Conservation (phyloP, 306 rosid species). For the Crotalaria pallida region DNA sequence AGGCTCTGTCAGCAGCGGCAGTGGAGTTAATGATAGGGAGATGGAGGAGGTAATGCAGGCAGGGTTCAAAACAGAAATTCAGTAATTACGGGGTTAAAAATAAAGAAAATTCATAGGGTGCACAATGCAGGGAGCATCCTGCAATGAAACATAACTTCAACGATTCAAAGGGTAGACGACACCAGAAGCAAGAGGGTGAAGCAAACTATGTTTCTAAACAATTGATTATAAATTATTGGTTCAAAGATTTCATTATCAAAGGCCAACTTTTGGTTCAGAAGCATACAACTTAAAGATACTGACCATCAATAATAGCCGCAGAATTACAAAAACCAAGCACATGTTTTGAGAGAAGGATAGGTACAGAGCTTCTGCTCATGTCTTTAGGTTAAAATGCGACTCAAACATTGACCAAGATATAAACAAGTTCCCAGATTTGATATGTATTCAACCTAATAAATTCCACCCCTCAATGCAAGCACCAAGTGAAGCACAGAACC, state of each 20-base stretch:
- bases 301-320: conserved; percentile 9
- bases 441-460: conserved; percentile 14
- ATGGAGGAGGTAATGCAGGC: too few relatives aligned
- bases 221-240: background rate
- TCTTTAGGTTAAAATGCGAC: conserved; percentile 28
- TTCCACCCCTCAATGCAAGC: conserved; percentile 90
- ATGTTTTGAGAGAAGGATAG: conserved; percentile 9
- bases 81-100: too few relatives aligned
- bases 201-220: background rate
- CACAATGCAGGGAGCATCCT: too few relatives aligned
- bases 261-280: conserved; percentile 12
- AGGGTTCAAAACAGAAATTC: too few relatives aligned
- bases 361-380: conserved; percentile 21
- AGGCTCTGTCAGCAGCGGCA: too few relatives aligned
- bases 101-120: too few relatives aligned
- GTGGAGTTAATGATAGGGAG: too few relatives aligned
- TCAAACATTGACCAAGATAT: conserved; percentile 24
- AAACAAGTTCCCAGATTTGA: background rate
- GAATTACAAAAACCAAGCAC: conserved; percentile 13
- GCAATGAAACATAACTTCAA: too few relatives aligned
- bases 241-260: conserved; percentile 7
- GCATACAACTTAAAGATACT: conserved; percentile 13
- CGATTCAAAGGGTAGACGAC: too few relatives aligned
- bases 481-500: conserved; percentile 96
- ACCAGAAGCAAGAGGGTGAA: background rate